Evolutionary conservation across 331 rosid species (phyloP).

Genomic region (Erythrophleum ivorense): DNA sequence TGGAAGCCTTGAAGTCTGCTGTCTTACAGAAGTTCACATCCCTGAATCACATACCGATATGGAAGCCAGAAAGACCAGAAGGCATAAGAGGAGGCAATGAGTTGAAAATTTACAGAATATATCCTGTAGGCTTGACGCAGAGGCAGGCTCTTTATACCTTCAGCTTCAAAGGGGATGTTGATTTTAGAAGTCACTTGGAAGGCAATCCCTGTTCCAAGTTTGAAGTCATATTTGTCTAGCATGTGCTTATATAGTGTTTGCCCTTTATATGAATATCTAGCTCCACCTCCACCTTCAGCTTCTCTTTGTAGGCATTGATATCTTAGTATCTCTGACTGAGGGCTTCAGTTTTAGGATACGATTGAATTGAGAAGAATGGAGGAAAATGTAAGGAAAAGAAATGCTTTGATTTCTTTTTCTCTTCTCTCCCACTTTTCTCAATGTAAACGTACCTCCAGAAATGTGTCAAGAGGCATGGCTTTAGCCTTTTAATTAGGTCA

Average conservation of each 20-base stretch:
- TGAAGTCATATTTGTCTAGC: constrained; percentile 87
- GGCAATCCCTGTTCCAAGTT: constrained; percentile 84
- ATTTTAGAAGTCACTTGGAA: constrained; percentile 65
- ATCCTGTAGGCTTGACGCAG: constrained; percentile 87
- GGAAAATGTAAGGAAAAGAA: background rate
- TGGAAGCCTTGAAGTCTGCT: constrained; percentile 67
- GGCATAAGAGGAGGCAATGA: constrained; percentile 73
- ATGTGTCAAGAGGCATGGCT: background rate
- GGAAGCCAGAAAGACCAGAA: constrained; percentile 94
- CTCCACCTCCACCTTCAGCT: constrained; percentile 9
- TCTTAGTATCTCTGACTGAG: constrained; percentile 4
- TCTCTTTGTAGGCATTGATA: background rate
- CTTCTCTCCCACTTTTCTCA: background rate
- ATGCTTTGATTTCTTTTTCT: background rate
- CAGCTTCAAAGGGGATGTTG: constrained; percentile 62
- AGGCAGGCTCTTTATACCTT: constrained; percentile 87
- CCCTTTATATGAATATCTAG: constrained; percentile 32
- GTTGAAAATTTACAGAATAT: constrained; percentile 69
- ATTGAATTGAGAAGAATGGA: background rate
- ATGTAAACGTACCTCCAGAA: background rate
- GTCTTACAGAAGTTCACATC: constrained; percentile 68
- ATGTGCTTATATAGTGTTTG: constrained; percentile 28
- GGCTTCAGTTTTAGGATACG: constrained; percentile 39
- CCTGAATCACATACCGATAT: constrained; percentile 73
- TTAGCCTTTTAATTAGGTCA: background rate